Base-by-base conservation (phyloP, 495 filamentous ascomycete genomes). In the Penicillium bovifimosum region DNA sequence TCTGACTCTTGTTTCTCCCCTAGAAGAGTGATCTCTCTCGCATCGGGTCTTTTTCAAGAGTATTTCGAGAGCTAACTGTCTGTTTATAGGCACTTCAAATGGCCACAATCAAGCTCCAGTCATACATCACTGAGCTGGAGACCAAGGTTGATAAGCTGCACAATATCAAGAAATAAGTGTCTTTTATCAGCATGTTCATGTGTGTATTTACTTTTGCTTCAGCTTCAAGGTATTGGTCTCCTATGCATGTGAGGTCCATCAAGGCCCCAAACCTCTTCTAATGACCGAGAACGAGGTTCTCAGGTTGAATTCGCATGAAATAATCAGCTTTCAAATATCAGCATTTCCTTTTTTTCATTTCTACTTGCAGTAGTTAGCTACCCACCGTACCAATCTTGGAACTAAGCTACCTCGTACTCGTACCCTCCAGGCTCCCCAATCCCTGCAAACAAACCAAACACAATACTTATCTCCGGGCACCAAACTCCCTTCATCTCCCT, bases 31-130 rank as follows among this genome's bases (percentile, higher is more conserved):
- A 24, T 24, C 20, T 24, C 20, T 24, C 20, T 24, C 4, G 20
- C 20, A 4, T 4, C 4, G 4, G 4, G 20, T 24, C 20, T 0
- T 29, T 28, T 26, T 16, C n/a, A n/a, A n/a, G n/a, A n/a, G 5
- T 16, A 11, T 16, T 36, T n/a, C 14, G 10, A 11, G 34, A 36
- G n/a, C 34, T 36, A 36, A 36, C 4, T 20, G 27, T 41, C 28
- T 41, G 44, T 5, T 29, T 24, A 42, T 61, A 98, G 93, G 82
- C 87, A 56, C 78, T 98, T 48, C 93, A 96, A 80, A 76, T 81
- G 40, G 87, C 92, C 46, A 90, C 95, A 34, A 84, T 91, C 59
- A 83, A 87, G 65, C 80, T 96, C 63, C 88, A 91, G 69, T 77
- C 77, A 28, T 95, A 96, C 62, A 82, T 96, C 42, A 77, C 78